These are phyloP conservation scores for Dioscorea cayenensis DNA, from an alignment of 116 monocot genomes.

Conservation along the genomic window DNA sequence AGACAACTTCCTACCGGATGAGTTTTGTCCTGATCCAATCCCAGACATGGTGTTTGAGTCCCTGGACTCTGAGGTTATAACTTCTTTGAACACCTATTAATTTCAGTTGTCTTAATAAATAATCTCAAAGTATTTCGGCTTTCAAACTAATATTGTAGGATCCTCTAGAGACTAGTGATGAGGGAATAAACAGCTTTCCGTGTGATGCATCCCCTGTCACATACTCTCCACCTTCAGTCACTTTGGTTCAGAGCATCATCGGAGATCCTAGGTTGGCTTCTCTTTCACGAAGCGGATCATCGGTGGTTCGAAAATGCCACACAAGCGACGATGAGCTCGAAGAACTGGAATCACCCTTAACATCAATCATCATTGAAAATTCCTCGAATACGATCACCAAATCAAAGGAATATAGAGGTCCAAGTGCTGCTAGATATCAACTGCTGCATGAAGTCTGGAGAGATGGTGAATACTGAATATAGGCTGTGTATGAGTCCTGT, in stretches of 20 bases:
- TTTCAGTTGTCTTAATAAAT: background rate
- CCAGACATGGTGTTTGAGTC: conserved; percentile 48
- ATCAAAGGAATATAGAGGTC: conserved; percentile 5
- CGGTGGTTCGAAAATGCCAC: conserved; percentile 62
- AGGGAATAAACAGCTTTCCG: conserved; percentile 35
- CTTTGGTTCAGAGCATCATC: conserved; percentile 26
- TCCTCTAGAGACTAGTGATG: conserved; percentile 21
- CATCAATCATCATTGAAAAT: conserved; percentile 33
- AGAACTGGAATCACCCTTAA: conserved; percentile 61
- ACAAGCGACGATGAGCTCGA: conserved; percentile 91
- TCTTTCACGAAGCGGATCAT: conserved; percentile 27
- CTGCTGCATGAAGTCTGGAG: conserved; percentile 72
- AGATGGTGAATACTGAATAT: conserved; percentile 19
- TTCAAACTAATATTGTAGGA: conserved; percentile 23
- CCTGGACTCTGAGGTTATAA: conserved; percentile 67
- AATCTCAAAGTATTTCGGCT: background rate
- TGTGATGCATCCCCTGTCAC: conserved; percentile 37
- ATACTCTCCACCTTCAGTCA: conserved; percentile 53
- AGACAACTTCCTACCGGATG: conserved; percentile 60
- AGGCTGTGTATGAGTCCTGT: background rate
- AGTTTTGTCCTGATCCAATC: conserved; percentile 81
- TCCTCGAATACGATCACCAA: conserved; percentile 2
- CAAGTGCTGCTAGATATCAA: conserved; percentile 43
- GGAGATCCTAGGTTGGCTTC: conserved; percentile 23
- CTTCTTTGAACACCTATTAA: background rate